Evolutionary conservation across 2,329 filamentous ascomycete species (phyloP).

Genomic region (Colletotrichum sojae): DNA sequence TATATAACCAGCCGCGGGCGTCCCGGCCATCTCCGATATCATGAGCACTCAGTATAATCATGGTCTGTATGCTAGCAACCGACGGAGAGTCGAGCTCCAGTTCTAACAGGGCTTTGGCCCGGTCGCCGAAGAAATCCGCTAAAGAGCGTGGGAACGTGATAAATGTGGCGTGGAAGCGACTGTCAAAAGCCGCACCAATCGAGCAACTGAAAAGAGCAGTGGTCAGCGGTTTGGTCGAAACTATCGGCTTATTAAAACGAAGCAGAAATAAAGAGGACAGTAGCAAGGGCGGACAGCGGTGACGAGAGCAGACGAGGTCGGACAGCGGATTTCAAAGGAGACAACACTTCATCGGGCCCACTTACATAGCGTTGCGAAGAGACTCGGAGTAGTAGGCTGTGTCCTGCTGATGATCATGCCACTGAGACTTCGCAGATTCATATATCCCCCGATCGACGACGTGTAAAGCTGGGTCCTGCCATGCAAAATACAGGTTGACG

Average conservation of each 20-base stretch:
- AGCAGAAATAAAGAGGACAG: too few relatives aligned
- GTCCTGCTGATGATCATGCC: neutral
- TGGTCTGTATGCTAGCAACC: constrained; percentile 10
- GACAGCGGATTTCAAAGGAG: neutral
- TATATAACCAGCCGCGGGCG: neutral
- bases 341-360: neutral
- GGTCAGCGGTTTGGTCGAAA: too few relatives aligned
- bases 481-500: constrained; percentile 43
- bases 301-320: too few relatives aligned
- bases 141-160: constrained; percentile 50
- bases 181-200: neutral
- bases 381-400: constrained; percentile 41
- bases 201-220: neutral
- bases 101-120: constrained; percentile 2
- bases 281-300: too few relatives aligned
- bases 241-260: too few relatives aligned
- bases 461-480: constrained; percentile 45
- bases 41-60: neutral
- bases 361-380: neutral
- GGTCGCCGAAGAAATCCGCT: constrained; percentile 26
- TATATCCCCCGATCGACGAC: constrained; percentile 34
- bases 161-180: constrained; percentile 42
- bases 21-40: neutral
- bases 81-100: neutral
- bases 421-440: constrained; percentile 14